phyloP scores from a whole-genome alignment of 352 stramenopile species.

The Pythium rhizo-oryzae region DNA sequence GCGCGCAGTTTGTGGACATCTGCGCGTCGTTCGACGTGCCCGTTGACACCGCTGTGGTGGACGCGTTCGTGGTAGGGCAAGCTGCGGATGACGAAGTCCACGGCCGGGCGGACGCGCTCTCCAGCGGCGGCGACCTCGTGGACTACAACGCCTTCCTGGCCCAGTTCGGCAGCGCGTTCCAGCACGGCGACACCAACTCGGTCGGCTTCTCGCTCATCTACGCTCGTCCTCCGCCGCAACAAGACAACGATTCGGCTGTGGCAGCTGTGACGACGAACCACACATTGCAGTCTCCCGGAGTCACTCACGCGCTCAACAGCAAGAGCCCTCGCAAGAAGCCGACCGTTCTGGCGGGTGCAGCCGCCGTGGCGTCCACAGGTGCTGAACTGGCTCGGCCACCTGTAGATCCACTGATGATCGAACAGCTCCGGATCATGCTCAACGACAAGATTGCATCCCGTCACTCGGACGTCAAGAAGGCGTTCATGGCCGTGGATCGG shows the following conservation, averaged over 20 bases:
- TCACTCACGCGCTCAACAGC: conserved; percentile 38
- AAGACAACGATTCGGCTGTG: neutral
- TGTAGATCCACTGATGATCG: conserved; percentile 42
- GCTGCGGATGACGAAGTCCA: conserved; percentile 12
- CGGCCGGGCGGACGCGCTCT: neutral
- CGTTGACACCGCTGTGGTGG: conserved; percentile 35
- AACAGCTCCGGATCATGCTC: conserved; percentile 65
- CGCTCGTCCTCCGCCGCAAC: conserved; percentile 9
- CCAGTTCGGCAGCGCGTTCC: conserved; percentile 63
- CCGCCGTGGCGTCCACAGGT: neutral
- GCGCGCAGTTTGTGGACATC: conserved; percentile 45
- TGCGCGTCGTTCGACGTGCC: conserved; percentile 41
- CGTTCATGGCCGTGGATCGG: conserved; percentile 50
- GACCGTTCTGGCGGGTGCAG: conserved; percentile 4
- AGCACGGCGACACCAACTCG: conserved; percentile 70
- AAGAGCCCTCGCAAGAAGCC: conserved; percentile 22
- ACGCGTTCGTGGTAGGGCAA: conserved; percentile 44
- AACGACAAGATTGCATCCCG: conserved; percentile 52
- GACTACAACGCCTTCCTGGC: conserved; percentile 72
- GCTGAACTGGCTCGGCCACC: neutral
- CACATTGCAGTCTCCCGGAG: conserved; percentile 54
- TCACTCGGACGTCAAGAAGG: conserved; percentile 46
- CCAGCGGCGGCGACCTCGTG: conserved; percentile 32
- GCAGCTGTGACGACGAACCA: conserved; percentile 33
- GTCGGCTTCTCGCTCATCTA: conserved; percentile 62